Evolutionary conservation across 2,329 filamentous ascomycete genomes (phyloP).

Genomic region (Exophiala sideris): DNA sequence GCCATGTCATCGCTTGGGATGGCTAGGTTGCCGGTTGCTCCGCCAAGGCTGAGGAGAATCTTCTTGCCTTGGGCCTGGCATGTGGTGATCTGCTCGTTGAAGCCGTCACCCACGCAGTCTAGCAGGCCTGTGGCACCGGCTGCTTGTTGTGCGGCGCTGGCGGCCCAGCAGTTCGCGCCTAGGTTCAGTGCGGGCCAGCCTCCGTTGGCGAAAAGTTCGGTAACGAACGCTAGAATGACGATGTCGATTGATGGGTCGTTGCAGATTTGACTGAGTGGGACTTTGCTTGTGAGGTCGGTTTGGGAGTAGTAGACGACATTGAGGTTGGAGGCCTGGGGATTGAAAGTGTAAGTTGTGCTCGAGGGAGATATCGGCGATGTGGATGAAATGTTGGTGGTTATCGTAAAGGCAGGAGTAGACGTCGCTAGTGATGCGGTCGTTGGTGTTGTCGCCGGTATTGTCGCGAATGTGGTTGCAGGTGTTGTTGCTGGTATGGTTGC

Average conservation of each 20-base stretch:
- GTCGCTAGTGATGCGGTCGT: background rate
- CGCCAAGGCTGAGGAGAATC: constrained; percentile 47
- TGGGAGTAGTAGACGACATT: constrained; percentile 31
- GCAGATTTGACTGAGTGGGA: constrained; percentile 28
- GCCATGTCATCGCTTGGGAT: constrained; percentile 42
- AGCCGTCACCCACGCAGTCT: constrained; percentile 19
- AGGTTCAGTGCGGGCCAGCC: constrained; percentile 29
- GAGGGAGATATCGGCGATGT: background rate
- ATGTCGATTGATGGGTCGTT: constrained; percentile 31
- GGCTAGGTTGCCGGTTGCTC: constrained; percentile 40
- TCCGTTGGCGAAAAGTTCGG: constrained; percentile 18
- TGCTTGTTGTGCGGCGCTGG: constrained; percentile 17
- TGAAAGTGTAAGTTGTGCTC: constrained; percentile 9
- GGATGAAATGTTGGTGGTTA: background rate
- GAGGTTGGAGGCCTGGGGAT: constrained; percentile 18
- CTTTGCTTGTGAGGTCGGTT: constrained; percentile 23
- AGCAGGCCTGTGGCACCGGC: constrained; percentile 28
- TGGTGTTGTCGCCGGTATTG: background rate
- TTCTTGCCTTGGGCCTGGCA: constrained; percentile 43
- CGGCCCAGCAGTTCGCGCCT: constrained; percentile 29
- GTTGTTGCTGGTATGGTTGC: background rate
- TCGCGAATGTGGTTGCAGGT: background rate
- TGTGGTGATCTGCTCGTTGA: constrained; percentile 20
- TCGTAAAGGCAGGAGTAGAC: background rate
- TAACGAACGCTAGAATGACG: constrained; percentile 33